These are phyloP conservation scores for Paratinospora sagittata DNA, from an alignment of 164 flowering plant species.

Conservation along the genomic window DNA sequence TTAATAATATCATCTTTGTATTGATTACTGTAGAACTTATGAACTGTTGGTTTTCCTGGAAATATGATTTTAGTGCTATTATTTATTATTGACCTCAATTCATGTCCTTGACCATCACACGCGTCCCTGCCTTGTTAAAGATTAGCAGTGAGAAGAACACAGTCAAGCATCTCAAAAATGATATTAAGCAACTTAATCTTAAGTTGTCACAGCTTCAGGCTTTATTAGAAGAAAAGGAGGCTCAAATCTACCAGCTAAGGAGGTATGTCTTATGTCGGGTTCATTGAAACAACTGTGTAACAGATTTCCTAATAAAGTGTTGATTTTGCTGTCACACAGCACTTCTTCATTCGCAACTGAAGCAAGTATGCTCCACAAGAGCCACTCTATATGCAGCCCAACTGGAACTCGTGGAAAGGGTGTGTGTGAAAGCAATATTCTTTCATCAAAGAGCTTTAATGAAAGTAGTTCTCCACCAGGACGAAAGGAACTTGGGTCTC, in stretches of 20 bases:
- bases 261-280: constrained; percentile 32
- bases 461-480: constrained; percentile 22
- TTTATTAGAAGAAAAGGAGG: constrained; percentile 71
- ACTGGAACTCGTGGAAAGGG: constrained; percentile 17
- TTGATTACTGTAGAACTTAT: not conserved
- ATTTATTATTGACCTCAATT: not conserved
- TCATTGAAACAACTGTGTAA: not conserved
- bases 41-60: not conserved
- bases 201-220: constrained; percentile 76
- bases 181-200: constrained; percentile 71
- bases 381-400: constrained; percentile 14
- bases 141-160: constrained; percentile 74
- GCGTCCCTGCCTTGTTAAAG: constrained; percentile 77
- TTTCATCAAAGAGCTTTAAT: constrained; percentile 16
- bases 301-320: constrained; percentile 10
- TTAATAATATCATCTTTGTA: not conserved
- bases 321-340: constrained; percentile 23
- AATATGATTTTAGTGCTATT: not conserved
- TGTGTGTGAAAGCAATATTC: constrained; percentile 24
- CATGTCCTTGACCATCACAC: constrained; percentile 59
- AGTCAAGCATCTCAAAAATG: constrained; percentile 63
- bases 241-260: constrained; percentile 44
- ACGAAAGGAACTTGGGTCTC: constrained; percentile 20
- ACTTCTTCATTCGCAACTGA: constrained; percentile 25
- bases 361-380: constrained; percentile 18